Evolutionary conservation across 2,329 filamentous ascomycete genomes (phyloP).

Genomic region (Fusarium azukiicola): DNA sequence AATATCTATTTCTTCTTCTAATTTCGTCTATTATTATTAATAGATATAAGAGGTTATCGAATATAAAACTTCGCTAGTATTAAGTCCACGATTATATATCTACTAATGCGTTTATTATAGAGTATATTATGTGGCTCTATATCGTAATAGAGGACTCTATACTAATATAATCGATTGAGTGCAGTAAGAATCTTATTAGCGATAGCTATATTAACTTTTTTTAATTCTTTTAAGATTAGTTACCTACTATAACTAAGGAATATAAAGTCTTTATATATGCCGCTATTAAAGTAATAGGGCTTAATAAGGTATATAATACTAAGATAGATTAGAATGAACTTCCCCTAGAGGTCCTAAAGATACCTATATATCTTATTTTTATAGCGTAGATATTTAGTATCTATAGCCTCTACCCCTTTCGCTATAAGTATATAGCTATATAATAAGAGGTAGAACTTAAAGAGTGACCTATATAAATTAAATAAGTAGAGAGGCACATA

Average conservation of each 20-base stretch:
- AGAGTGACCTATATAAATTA: constrained; percentile 58
- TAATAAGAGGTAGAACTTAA: constrained; percentile 61
- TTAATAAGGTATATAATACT: constrained; percentile 54
- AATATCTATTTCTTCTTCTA: too few species aligned
- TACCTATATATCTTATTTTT: constrained; percentile 58
- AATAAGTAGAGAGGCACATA: constrained; percentile 55
- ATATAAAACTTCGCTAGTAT: too few species aligned
- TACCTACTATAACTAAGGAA: constrained; percentile 58
- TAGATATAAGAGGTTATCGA: too few species aligned
- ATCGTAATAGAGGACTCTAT: constrained; percentile 55
- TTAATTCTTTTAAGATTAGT: constrained; percentile 18
- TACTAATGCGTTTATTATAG: constrained; percentile 41
- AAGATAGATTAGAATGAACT: constrained; percentile 60
- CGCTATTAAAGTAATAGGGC: constrained; percentile 57
- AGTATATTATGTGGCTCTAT: constrained; percentile 58
- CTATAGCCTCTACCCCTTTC: constrained; percentile 60
- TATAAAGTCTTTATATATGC: constrained; percentile 58
- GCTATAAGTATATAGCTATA: constrained; percentile 64
- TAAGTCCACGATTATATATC: too few species aligned
- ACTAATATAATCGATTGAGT: constrained; percentile 38
- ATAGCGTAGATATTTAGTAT: constrained; percentile 51
- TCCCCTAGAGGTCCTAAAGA: constrained; percentile 58
- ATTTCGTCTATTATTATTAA: too few species aligned
- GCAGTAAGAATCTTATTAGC: constrained; percentile 18
- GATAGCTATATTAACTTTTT: neutral